These are phyloP conservation scores for Cucurbita pepo DNA, from an alignment of 306 rosid genomes.

Conservation along the genomic window DNA sequence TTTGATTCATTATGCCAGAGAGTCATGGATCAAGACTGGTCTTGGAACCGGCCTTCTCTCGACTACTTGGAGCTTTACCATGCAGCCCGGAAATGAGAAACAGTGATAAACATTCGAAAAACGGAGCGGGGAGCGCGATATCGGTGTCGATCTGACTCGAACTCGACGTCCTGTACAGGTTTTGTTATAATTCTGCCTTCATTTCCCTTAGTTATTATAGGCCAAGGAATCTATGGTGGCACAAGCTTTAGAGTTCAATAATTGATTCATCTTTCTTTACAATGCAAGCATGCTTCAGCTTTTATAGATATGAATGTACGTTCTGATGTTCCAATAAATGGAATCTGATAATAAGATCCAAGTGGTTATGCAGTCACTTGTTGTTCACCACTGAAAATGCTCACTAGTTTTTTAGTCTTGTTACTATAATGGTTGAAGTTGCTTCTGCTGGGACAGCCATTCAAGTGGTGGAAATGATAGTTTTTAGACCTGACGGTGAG, in stretches of 20 bases:
- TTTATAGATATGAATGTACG: background rate
- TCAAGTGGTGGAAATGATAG: conserved; percentile 2
- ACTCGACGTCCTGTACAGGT: conserved; percentile 26
- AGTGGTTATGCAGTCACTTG: background rate
- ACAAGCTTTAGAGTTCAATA: background rate
- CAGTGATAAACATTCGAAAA: conserved; percentile 7
- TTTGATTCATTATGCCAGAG: conserved; percentile 65
- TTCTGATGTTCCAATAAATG: background rate
- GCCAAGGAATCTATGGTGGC: conserved; percentile 8
- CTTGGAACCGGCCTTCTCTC: conserved; percentile 96
- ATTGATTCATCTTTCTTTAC: background rate
- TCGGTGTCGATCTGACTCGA: background rate
- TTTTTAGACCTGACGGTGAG: background rate
- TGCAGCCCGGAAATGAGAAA: conserved; percentile 46
- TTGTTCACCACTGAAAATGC: background rate
- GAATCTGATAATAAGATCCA: background rate
- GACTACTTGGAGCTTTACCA: conserved; percentile 93
- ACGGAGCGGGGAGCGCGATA: background rate
- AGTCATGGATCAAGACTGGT: conserved; percentile 99
- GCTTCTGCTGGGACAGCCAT: conserved; percentile 3
- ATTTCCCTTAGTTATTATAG: conserved; percentile 3
- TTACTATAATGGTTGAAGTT: conserved; percentile 2
- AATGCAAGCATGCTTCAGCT: background rate
- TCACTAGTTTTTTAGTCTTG: background rate
- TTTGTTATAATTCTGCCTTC: conserved; percentile 7